Evolutionary conservation across 768 basidiomycete genomes (phyloP), one percentile per base, ranked within the genome.

Genomic region (Serpula lacrymans): DNA sequence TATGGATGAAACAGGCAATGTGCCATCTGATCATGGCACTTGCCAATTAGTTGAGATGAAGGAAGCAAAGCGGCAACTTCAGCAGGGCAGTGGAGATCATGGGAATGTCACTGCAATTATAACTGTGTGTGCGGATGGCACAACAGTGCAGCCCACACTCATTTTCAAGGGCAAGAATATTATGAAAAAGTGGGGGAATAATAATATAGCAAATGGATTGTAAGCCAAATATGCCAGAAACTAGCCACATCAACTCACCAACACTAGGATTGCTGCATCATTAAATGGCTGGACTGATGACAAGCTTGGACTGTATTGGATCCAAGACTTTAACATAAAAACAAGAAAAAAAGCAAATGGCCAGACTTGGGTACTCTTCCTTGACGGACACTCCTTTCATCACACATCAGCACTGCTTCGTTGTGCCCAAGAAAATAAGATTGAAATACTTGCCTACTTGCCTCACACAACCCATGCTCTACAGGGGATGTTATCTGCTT

Each of bases 381-480:
- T 71, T n/a, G 68, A 72, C 54, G 65, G 71, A 1, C 71, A 73
- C 37, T 57, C 47, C 39, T 72, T 64, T 0, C 72, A 74, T 43
- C 62, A 55, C 46, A 57, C 51, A 0, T 36, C 41, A 8, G 45
- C 53, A 6, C 51, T 72, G 29, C 51, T 74, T 14, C 43, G 64
- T 9, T 69, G 53, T 53, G 53, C 57, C 0, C 8, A 22, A 11
- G 48, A 43, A 32, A 46, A 68, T 48, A 68, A 70, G 39, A 72
- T 74, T 36, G 35, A 43, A 4, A 35, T 71, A 7, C 42, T 65
- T n/a, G 58, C 57, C 2, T 71, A 70, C 45, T 69, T 60, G 42
- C 52, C 63, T 10, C 68, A 70, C 34, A 68, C 63, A 43, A 45
- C 49, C 8, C 50, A 51, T 39, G 44, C 43, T 1, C 45, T 53